These are phyloP conservation scores for Trichosporon coremiiforme DNA, from an alignment of 1,284 basidiomycete genomes.

Conservation along the genomic window DNA sequence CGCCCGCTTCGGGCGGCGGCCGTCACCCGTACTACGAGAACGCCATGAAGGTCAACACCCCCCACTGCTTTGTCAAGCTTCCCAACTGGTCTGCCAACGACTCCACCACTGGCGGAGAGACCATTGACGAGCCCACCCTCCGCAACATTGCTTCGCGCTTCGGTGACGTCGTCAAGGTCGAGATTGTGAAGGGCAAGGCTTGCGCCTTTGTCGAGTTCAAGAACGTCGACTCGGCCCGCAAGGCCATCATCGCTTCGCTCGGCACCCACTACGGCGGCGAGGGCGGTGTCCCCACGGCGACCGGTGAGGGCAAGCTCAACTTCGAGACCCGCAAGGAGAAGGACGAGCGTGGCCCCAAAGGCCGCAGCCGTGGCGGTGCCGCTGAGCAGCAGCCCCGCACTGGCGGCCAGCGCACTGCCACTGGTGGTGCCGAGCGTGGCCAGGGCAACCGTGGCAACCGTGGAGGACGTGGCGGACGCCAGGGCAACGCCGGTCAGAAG, in stretches of 20 bases:
- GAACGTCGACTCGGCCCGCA: conserved; percentile 74
- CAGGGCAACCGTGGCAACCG: conserved; percentile 20
- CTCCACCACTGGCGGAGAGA: conserved; percentile 70
- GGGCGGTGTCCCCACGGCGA: conserved; percentile 69
- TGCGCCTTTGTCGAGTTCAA: conserved; percentile 94
- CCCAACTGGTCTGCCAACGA: conserved; percentile 55
- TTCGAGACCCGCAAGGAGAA: conserved; percentile 90
- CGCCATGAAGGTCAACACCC: conserved; percentile 65
- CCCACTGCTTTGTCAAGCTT: conserved; percentile 82
- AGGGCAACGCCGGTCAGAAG: conserved; percentile 17
- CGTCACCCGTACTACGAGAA: conserved; percentile 62
- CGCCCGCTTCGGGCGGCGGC: conserved; percentile 21
- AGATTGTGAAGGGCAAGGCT: conserved; percentile 82
- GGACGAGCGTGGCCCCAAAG: conserved; percentile 62
- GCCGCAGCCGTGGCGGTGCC: conserved; percentile 27
- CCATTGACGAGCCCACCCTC: conserved; percentile 67
- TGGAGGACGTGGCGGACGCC: conserved; percentile 21
- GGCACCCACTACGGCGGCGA: conserved; percentile 72
- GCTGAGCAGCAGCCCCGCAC: conserved; percentile 22
- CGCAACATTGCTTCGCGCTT: conserved; percentile 69
- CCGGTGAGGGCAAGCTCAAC: conserved; percentile 64
- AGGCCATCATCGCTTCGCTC: conserved; percentile 77
- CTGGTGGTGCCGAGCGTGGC: conserved; percentile 22
- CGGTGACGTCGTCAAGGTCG: conserved; percentile 82
- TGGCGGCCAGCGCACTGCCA: conserved; percentile 23